phyloP scores from a whole-genome alignment of 257 asterid genomes.

The Mitragyna speciosa region DNA sequence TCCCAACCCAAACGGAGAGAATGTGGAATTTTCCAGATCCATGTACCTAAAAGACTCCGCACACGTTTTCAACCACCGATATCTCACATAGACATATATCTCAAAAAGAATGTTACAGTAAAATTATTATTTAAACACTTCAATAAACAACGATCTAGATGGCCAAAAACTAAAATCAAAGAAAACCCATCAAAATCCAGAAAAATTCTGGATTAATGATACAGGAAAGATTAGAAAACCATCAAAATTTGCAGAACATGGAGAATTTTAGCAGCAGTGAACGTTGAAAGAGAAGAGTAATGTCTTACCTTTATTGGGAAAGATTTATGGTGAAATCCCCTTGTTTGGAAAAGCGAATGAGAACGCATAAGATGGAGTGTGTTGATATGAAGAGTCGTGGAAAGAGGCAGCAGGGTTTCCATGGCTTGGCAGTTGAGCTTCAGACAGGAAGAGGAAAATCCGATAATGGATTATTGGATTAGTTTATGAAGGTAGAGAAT shows the following conservation, averaged over 20 bases:
- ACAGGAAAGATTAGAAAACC: background rate
- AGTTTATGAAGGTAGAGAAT: too few species aligned
- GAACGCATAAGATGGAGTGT: background rate
- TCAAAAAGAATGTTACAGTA: too few species aligned
- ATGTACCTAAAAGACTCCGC: too few species aligned
- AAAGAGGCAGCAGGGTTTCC: slow-evolving; percentile 1
- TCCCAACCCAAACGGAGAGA: too few species aligned
- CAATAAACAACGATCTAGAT: too few species aligned
- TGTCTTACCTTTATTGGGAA: background rate
- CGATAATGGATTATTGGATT: background rate
- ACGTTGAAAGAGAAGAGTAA: background rate
- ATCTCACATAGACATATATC: too few species aligned
- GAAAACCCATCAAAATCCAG: background rate
- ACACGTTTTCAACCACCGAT: too few species aligned
- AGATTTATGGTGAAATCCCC: background rate
- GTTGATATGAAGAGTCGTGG: background rate
- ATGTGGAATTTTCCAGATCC: too few species aligned
- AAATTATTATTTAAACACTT: too few species aligned
- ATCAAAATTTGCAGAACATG: background rate
- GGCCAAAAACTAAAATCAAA: background rate
- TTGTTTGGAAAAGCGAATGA: background rate
- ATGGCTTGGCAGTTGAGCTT: background rate
- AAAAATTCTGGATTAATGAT: background rate
- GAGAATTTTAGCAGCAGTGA: background rate
- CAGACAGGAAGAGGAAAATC: background rate